These are phyloP conservation scores for Cytospora paraplurivora DNA, from an alignment of 2,329 filamentous ascomycete genomes.

Conservation along the genomic window DNA sequence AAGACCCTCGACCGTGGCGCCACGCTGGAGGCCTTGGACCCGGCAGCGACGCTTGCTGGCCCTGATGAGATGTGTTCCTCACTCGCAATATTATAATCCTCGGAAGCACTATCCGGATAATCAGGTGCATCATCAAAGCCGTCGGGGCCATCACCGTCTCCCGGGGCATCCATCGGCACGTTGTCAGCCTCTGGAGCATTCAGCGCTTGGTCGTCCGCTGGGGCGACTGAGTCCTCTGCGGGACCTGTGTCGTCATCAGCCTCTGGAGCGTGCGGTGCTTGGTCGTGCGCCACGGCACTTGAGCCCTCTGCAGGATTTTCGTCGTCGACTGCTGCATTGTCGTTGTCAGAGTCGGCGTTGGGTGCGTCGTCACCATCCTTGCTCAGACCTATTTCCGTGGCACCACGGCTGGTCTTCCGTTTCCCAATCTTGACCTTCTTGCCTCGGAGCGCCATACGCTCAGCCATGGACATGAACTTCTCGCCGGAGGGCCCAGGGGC, in stretches of 20 bases:
- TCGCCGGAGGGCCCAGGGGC: conserved; percentile 27
- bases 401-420: conserved; percentile 34
- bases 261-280: background rate
- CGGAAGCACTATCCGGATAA: conserved; percentile 8
- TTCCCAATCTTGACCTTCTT: conserved; percentile 56
- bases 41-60: conserved; percentile 23
- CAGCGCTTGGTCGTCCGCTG: too few species aligned
- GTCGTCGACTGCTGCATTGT: background rate
- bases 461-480: conserved; percentile 57
- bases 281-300: background rate
- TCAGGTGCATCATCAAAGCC: conserved; percentile 19
- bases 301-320: background rate
- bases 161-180: background rate
- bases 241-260: background rate
- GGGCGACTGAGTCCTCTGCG: background rate
- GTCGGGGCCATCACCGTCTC: conserved; percentile 14
- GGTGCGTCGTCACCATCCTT: background rate
- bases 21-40: conserved; percentile 12
- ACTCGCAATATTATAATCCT: conserved; percentile 30
- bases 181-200: background rate
- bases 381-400: conserved; percentile 2
- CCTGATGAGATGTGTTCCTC: conserved; percentile 33
- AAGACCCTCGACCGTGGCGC: conserved; percentile 15
- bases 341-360: background rate
- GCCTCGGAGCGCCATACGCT: conserved; percentile 57